Conservation (phyloP, 305 asterid species). For the Fraxinus floribunda region DNA sequence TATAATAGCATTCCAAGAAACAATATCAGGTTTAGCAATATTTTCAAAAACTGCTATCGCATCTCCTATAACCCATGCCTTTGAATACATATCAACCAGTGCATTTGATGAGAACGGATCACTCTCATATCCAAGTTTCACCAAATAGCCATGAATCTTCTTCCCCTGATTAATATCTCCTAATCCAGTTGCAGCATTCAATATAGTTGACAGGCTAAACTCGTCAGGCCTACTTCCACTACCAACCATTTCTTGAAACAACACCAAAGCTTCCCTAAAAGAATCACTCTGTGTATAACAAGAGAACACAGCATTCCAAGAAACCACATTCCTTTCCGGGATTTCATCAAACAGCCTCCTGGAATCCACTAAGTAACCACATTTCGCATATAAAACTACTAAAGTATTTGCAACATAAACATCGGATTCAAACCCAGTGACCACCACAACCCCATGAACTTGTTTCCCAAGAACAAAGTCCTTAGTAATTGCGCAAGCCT, state of each 20-base stretch:
- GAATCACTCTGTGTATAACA: conserved; percentile 58
- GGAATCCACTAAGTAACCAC: conserved; percentile 51
- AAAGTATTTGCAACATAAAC: conserved; percentile 73
- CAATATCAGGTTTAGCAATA: conserved; percentile 59
- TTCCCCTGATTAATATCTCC: conserved; percentile 59
- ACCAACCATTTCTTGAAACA: conserved; percentile 65
- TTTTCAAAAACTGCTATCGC: conserved; percentile 48
- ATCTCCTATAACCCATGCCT: conserved; percentile 58
- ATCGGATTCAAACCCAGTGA: conserved; percentile 66
- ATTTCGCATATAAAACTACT: conserved; percentile 72
- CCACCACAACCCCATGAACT: conserved; percentile 63
- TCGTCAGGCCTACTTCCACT: conserved; percentile 69
- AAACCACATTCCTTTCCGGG: conserved; percentile 67
- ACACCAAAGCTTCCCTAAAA: conserved; percentile 54
- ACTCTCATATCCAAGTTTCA: conserved; percentile 67
- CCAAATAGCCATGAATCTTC: conserved; percentile 65
- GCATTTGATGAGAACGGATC: conserved; percentile 85
- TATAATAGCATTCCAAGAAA: conserved; percentile 87
- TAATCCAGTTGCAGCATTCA: conserved; percentile 74
- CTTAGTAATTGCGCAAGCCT: conserved; percentile 57
- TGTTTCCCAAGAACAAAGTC: conserved; percentile 51
- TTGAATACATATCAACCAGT: conserved; percentile 85
- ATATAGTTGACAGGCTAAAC: conserved; percentile 63
- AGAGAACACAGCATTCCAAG: conserved; percentile 75
- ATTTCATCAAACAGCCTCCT: conserved; percentile 73